These are phyloP conservation scores for Cercophora samala DNA, from an alignment of 495 filamentous ascomycete species.

Conservation along the genomic window DNA sequence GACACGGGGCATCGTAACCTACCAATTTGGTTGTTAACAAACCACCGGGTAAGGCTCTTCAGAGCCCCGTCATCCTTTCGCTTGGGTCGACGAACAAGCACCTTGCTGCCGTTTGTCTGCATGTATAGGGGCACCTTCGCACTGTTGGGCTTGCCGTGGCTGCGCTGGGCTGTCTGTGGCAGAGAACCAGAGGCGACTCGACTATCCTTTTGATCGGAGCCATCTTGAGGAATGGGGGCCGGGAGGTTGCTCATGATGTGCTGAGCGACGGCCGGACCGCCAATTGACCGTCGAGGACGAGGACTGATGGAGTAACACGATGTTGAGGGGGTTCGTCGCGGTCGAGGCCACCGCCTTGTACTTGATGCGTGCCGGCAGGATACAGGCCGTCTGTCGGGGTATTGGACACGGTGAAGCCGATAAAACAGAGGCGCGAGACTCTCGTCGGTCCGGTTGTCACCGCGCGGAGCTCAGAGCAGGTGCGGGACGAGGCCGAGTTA, in stretches of 20 bases:
- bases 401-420: background rate
- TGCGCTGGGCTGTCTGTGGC: slow-evolving; percentile 13
- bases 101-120: slow-evolving; percentile 44
- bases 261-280: slow-evolving; percentile 14
- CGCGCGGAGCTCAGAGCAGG: background rate
- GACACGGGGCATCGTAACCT: slow-evolving; percentile 21
- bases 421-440: background rate
- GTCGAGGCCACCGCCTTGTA: background rate
- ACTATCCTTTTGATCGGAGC: slow-evolving; percentile 1
- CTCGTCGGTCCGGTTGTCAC: background rate
- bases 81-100: slow-evolving; percentile 46
- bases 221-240: slow-evolving; percentile 10
- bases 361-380: background rate
- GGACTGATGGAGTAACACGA: background rate
- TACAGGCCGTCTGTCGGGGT: background rate
- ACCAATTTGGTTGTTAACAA: slow-evolving; percentile 55
- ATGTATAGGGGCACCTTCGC: slow-evolving; percentile 51
- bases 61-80: slow-evolving; percentile 44
- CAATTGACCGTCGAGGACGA: slow-evolving; percentile 11
- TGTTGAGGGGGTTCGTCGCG: background rate
- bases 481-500: background rate
- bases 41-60: slow-evolving; percentile 45
- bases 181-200: slow-evolving; percentile 11
- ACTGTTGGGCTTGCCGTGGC: slow-evolving; percentile 26
- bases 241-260: slow-evolving; percentile 16